These are phyloP conservation scores for Hyphopichia khmerensis DNA, from an alignment of 1,139 yeast genomes.

Conservation along the genomic window DNA sequence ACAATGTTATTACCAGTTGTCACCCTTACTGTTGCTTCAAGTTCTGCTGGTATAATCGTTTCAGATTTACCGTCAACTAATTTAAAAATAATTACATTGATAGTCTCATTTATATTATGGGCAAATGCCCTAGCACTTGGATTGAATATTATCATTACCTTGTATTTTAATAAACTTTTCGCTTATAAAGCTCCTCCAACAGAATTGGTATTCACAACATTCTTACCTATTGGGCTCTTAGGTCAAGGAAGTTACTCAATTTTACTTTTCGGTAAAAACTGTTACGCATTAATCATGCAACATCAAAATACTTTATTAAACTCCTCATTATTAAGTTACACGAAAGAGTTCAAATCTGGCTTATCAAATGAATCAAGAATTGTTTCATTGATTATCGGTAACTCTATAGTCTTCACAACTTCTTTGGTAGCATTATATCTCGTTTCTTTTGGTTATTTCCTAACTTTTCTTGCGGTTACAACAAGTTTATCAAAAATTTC, in stretches of 20 bases:
- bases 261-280: constrained; percentile 52
- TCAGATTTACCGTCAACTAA: constrained; percentile 37
- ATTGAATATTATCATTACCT: constrained; percentile 47
- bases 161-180: constrained; percentile 60
- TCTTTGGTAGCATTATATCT: constrained; percentile 44
- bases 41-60: constrained; percentile 60
- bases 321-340: constrained; percentile 1
- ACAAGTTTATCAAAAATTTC: constrained; percentile 38
- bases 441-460: constrained; percentile 61
- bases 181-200: constrained; percentile 59
- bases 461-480: constrained; percentile 54
- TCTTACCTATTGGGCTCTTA: constrained; percentile 39
- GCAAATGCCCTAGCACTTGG: constrained; percentile 65
- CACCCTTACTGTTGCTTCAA: constrained; percentile 69
- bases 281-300: constrained; percentile 17
- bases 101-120: constrained; percentile 62
- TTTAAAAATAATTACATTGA: constrained; percentile 51
- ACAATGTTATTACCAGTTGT: constrained; percentile 68
- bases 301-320: constrained; percentile 3
- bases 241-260: constrained; percentile 83
- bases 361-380: background rate
- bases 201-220: constrained; percentile 20
- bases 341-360: background rate
- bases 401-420: constrained; percentile 15
- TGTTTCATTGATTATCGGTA: constrained; percentile 13